Evolutionary conservation across 2,329 filamentous ascomycete genomes (phyloP).

Genomic region (Chalaropsis thielavioides): DNA sequence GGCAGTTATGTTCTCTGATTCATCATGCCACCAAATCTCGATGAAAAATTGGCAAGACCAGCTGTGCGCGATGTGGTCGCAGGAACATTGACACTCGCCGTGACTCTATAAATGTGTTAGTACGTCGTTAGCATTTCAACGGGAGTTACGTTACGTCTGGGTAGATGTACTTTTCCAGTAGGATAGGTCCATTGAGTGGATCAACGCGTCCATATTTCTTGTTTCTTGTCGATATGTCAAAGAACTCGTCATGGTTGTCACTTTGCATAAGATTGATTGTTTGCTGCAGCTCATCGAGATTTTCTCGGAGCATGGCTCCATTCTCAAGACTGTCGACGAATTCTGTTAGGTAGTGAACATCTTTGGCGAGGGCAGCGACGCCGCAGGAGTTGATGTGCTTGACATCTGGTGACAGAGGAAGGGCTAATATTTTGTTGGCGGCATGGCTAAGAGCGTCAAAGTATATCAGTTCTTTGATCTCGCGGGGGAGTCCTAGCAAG

Average conservation of each 20-base stretch:
- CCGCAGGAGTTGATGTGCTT: slow-evolving; percentile 79
- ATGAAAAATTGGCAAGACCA: slow-evolving; percentile 58
- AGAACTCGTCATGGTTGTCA: slow-evolving; percentile 93
- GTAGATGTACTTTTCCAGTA: slow-evolving; percentile 74
- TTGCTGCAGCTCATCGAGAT: slow-evolving; percentile 84
- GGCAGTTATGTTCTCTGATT: slow-evolving; percentile 12
- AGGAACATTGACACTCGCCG: slow-evolving; percentile 38
- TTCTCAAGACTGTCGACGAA: slow-evolving; percentile 84
- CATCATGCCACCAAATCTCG: slow-evolving; percentile 45
- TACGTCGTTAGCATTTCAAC: background rate
- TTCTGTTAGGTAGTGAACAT: slow-evolving; percentile 67
- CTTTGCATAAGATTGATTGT: slow-evolving; percentile 76
- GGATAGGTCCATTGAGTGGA: slow-evolving; percentile 68
- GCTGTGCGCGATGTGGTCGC: slow-evolving; percentile 40
- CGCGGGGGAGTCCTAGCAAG: slow-evolving; percentile 76
- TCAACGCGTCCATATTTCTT: slow-evolving; percentile 91
- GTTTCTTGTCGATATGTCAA: slow-evolving; percentile 76
- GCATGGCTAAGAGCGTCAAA: slow-evolving; percentile 91
- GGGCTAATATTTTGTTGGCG: slow-evolving; percentile 64
- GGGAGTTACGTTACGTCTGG: background rate
- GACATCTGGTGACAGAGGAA: slow-evolving; percentile 65
- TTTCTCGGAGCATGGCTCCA: slow-evolving; percentile 68
- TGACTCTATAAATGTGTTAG: slow-evolving; percentile 38
- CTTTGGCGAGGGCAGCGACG: slow-evolving; percentile 63
- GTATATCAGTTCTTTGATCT: slow-evolving; percentile 96